Base-by-base conservation (phyloP, 768 basidiomycete species). In the Pulveroboletus ravenelii region DNA sequence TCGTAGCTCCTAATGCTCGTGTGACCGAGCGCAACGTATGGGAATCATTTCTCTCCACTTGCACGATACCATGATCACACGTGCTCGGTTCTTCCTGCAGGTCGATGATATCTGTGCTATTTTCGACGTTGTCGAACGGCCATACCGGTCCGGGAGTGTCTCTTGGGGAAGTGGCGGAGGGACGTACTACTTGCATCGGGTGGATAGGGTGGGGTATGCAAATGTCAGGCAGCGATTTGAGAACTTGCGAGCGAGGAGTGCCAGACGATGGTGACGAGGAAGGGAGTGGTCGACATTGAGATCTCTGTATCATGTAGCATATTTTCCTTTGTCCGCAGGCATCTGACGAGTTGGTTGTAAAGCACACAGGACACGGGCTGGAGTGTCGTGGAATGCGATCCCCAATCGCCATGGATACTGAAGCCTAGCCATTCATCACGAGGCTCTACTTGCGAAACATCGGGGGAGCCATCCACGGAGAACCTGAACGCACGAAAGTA, bases 1-100 rank as follows among this genome's bases (percentile, higher is more conserved):
- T 91, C 55, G 85, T 93, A 49, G 79, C 85, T 30, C 79, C 81
- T 0, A 74, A 85, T 57, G 86, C 84, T 38, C 81, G 89, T 34
- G 74, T 96, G 50, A 91, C 88, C 0, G 85, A 92, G 58, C 85
- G 88, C 40, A 95, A 93, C 57, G 86, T 89, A 57, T 48, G 84
- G 64, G 41, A 13, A 20, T 23, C n/a, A 5, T 35, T 25, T 15
- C 6, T 14, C 15, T 27, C 10, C 10, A 2, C n/a, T 37, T 20
- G 17, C 10, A 12, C 32, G 38, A 20, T 39, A 35, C 12, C 30
- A 17, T 23, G 29, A 47, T 48, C 31, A 17, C 44, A 17, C 30
- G 39, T 27, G 25, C 25, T 27, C 25, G 25, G 25, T 10, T n/a
- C 31, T 30, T 15, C 47, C 9, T 31, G 5, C 56, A 88, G 85